phyloP scores from a whole-genome alignment of 768 basidiomycete species.

The Podaxis sp. region DNA sequence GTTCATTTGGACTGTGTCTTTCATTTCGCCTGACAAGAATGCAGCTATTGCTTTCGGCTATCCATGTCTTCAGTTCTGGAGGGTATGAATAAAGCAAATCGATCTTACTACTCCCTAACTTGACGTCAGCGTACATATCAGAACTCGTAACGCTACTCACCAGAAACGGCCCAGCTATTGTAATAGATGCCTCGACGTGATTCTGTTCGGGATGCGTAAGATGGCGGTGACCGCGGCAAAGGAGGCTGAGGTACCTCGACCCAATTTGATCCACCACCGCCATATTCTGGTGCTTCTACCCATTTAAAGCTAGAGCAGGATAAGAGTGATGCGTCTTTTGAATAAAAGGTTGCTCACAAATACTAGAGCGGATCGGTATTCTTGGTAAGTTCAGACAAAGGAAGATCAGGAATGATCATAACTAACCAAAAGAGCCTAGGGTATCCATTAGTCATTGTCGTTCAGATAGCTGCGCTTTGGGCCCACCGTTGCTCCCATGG shows the following conservation, averaged over 20 bases:
- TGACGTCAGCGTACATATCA: slow-evolving; percentile 1
- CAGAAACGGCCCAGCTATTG: slow-evolving; percentile 84
- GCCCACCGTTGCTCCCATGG: slow-evolving; percentile 79
- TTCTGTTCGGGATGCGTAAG: slow-evolving; percentile 39
- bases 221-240: background rate
- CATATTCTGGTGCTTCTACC: slow-evolving; percentile 87
- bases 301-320: slow-evolving; percentile 73
- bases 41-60: slow-evolving; percentile 94
- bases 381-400: background rate
- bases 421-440: slow-evolving; percentile 52
- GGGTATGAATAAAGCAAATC: background rate
- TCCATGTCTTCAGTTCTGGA: background rate
- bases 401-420: background rate
- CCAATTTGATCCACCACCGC: slow-evolving; percentile 83
- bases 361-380: slow-evolving; percentile 50
- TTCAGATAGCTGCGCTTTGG: background rate
- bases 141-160: slow-evolving; percentile 36
- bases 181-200: slow-evolving; percentile 82
- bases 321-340: slow-evolving; percentile 5
- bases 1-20: slow-evolving; percentile 85
- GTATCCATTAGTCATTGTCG: background rate
- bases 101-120: slow-evolving; percentile 64
- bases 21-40: slow-evolving; percentile 94
- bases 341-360: slow-evolving; percentile 56
- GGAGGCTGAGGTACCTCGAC: slow-evolving; percentile 65